Base-by-base conservation (phyloP, 495 filamentous ascomycete genomes). In the Annulohypoxylon moriforme region DNA sequence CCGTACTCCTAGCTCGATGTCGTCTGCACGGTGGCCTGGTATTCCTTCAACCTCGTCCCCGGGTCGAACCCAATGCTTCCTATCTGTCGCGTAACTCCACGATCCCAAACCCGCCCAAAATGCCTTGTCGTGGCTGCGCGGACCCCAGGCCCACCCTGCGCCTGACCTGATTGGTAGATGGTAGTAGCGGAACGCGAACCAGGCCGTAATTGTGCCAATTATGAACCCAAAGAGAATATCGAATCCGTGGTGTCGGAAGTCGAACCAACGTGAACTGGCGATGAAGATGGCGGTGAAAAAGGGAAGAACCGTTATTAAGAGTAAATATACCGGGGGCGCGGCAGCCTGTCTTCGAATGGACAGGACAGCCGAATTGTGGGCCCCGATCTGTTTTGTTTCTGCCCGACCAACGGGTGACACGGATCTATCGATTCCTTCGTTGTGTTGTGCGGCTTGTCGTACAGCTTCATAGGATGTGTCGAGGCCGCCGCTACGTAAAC, bases 171-270 rank as follows among this genome's bases (percentile, higher is more conserved):
- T 86, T 11, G 91, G 90, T 8, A 92, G 80, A 71, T 93, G 90
- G 66, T 88, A 88, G 64, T 82, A 87, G 18, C 81, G 77, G 78
- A 88, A 88, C 22, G 84, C 72, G 68, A 85, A 87, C 60, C 83
- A 78, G 10, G 86, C 79, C 4, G 67, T 67, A 38, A 85, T 71
- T 22, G 78, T 73, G 7, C 92, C 92, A 49, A 94, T 87, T 1
- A 91, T 74, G 20, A 86, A 90, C 6, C 93, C 93, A 25, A 91
- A 92, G 22, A 97, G 83, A 46, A 96, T 94, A 66, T 97, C 94
- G 79, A 97, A 96, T 11, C 90, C 92, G 80, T 96, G 93, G 72
- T 97, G 94, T 8, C 93, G 86, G 74, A 91, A 93, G 75, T 97
- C 94, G 85, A 93, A 89, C 79, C 85, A 89, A 18, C 88, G 83